Evolutionary conservation across 2,329 filamentous ascomycete genomes (phyloP).

Genomic region (Neofusicoccum parvum): DNA sequence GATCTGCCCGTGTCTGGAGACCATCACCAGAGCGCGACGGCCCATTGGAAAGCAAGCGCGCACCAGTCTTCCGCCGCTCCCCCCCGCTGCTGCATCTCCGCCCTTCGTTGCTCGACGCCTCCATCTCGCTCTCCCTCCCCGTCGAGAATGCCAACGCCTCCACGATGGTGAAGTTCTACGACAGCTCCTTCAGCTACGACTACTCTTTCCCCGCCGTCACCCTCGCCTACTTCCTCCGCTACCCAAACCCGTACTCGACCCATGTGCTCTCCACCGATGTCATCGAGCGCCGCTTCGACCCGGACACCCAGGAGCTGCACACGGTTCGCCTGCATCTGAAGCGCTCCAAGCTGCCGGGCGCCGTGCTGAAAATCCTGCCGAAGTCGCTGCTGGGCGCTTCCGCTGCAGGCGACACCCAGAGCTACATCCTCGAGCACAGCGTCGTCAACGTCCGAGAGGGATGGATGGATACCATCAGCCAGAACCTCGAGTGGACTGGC

Average conservation of each 20-base stretch:
- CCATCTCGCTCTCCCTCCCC: conserved; percentile 8
- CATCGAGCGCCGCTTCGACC: conserved; percentile 73
- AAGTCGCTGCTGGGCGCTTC: conserved; percentile 65
- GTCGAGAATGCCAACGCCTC: conserved; percentile 20
- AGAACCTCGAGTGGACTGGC: conserved; percentile 80
- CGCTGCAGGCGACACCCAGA: conserved; percentile 66
- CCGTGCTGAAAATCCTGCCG: conserved; percentile 75
- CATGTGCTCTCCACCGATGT: conserved; percentile 85
- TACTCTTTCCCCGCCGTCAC: conserved; percentile 85
- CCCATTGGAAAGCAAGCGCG: conserved; percentile 10
- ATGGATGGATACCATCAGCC: conserved; percentile 80
- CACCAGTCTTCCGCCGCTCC: not conserved
- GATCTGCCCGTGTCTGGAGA: conserved; percentile 11
- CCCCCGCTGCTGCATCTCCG: not conserved
- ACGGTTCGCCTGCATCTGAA: conserved; percentile 82
- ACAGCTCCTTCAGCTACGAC: conserved; percentile 68
- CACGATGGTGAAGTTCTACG: conserved; percentile 57
- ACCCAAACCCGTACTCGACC: conserved; percentile 81
- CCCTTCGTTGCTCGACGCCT: not conserved
- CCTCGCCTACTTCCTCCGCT: conserved; percentile 86
- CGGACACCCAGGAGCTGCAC: conserved; percentile 71
- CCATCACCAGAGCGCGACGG: conserved; percentile 19
- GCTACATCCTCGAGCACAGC: conserved; percentile 79
- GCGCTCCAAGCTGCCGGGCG: conserved; percentile 74
- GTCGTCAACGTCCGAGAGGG: conserved; percentile 78